Evolutionary conservation across 208 protist genomes (phyloP), one percentile per base, ranked within the genome.

Genomic region (Acanthamoeba healyi): DNA sequence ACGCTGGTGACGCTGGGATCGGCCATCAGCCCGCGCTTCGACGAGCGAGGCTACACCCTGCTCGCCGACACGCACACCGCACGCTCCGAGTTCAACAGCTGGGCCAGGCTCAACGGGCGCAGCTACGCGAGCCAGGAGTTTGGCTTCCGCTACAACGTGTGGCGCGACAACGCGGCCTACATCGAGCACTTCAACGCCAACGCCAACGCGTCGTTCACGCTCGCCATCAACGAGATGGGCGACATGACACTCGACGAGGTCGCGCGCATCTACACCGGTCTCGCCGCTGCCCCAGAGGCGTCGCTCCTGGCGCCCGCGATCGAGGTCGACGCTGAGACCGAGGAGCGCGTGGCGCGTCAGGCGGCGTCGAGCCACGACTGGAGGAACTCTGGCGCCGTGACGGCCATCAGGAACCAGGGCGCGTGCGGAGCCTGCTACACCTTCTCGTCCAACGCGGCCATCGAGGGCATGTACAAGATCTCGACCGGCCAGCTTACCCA

Each of bases 391-490:
- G 97, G 97, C 63, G 97, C 96, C n/a, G 98, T 99, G 79, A 98
- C 98, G 24, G 92, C 91, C 17, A 98, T 99, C 84, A 99, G 99
- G 97, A 96, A 99, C 95, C 98, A 99, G 96, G 98, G 98, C 65
- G 94, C 94, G 61, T 99, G 98, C 97, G 99, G 99, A 94, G 98
- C 98, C 36, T 99, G 99, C 97, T 99, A 98, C 98, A 96, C 98
- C 58, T 99, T 99, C 98, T 98, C 97, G 15, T 96, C 99, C 29
- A 98, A 98, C 74, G 98, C 97, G 74, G 96, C 98, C 92, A 96
- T 99, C 56, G 98, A 99, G 95, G 97, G 98, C 26, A 94, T 95
- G 89, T 98, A 96, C 95, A 94, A 94, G 51, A 90, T 96, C 77
- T 26, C 51, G 34, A 72, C 79, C 34, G 36, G 42, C 15, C 81